Evolutionary conservation across 345 rosid genomes (phyloP), one percentile per base, ranked within the genome.

Genomic region (Camelina hispida): DNA sequence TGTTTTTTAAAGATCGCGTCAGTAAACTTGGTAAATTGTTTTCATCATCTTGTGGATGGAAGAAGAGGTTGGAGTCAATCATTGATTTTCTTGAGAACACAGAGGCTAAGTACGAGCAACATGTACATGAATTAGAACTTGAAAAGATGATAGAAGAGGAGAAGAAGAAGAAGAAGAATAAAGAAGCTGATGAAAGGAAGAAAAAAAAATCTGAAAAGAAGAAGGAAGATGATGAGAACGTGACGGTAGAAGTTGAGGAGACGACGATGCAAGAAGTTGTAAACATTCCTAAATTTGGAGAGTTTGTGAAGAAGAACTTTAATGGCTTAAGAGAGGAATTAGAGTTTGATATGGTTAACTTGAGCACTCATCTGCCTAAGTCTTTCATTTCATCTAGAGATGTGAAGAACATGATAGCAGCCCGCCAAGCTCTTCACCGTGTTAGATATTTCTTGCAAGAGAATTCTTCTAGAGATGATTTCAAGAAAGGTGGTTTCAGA

Each of bases 301-400:
- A 58, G 37, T 82, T 73, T 59, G 56, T 76, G 2, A 66, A 42
- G 69, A 9, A 62, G 5, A 37, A 0, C 3, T 67, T 82, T 53
- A 0, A 13, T 9, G 4, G 0, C 4, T 7, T 37, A 1, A 20
- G 63, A 42, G 69, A 78, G 32, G 2, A 37, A 23, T 4, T 82
- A 34, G 66, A 75, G 42, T 18, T 6, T 25, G 62, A 54, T 32
- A 78, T 67, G 56, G 59, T 80, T 44, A 76, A 80, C 52, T 40
- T 84, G 60, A 78, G 8, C 63, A 78, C 80, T 0, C 85, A 82
- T 66, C 54, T 82, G 10, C 84, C 85, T 10, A 78, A 75, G 13
- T 50, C 68, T 62, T 15, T 66, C 30, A 54, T 82, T 44, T 51
- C 85, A 1, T 40, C 46, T 16, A 13, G 17, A 14, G 11, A 66